A percentile compares a stretch with the other conserved stretches of the same genome.
Evolutionary conservation across 495 filamentous ascomycete species (phyloP).

Genomic region (Hypoxylon lienhwacheense): DNA sequence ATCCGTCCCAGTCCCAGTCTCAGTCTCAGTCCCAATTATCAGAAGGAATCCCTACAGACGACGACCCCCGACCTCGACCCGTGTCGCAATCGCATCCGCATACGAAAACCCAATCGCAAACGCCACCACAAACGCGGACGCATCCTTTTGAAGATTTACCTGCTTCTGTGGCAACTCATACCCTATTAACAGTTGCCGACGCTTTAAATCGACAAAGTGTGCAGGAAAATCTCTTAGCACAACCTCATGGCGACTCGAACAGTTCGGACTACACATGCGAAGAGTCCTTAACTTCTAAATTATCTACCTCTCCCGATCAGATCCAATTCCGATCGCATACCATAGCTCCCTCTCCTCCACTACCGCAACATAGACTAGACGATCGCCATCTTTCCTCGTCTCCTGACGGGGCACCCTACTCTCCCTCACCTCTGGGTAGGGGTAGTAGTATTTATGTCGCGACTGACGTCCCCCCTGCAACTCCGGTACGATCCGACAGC

Average conservation of each 20-base stretch:
- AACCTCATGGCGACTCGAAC: slow-evolving; percentile 18
- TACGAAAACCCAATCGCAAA: no score
- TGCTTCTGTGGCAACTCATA: slow-evolving; percentile 13
- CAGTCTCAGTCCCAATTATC: slow-evolving; percentile 27
- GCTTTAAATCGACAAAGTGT: slow-evolving; percentile 33
- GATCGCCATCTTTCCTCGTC: slow-evolving; percentile 20
- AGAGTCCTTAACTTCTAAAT: slow-evolving; percentile 23
- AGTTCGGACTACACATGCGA: slow-evolving; percentile 21
- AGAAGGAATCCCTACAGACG: slow-evolving; percentile 24
- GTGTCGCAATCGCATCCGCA: slow-evolving; percentile 11
- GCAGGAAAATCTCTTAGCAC: slow-evolving; percentile 20
- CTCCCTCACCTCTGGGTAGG: slow-evolving; percentile 22
- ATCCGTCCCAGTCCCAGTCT: slow-evolving; percentile 26
- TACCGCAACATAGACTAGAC: slow-evolving; percentile 18
- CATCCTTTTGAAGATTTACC: slow-evolving; percentile 9
- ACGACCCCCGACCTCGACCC: slow-evolving; percentile 17
- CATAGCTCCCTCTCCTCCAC: slow-evolving; percentile 34
- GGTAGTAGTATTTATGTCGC: slow-evolving; percentile 37
- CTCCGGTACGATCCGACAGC: slow-evolving; percentile 30
- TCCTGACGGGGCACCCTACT: slow-evolving; percentile 21
- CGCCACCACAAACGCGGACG: slow-evolving; percentile 11
- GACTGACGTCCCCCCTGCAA: slow-evolving; percentile 40
- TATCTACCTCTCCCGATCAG: slow-evolving; percentile 15
- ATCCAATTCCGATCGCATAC: slow-evolving; percentile 37
- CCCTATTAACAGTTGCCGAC: slow-evolving; percentile 28